These are phyloP conservation scores for Pseudoturritis turrita DNA, from an alignment of 345 rosid genomes.

Conservation along the genomic window DNA sequence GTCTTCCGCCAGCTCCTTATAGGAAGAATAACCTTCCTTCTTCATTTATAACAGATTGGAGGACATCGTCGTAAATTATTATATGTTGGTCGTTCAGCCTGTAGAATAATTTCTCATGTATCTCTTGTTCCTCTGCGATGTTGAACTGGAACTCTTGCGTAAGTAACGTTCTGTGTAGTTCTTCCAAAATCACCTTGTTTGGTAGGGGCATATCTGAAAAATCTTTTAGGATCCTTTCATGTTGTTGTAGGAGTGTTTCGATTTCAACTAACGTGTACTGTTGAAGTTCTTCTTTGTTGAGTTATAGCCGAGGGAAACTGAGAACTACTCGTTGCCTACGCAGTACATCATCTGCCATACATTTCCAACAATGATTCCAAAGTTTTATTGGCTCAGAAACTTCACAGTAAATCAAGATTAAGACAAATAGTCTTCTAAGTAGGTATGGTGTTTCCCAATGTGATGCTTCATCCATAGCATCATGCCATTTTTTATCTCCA, in stretches of 20 bases:
- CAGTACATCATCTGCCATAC: background rate
- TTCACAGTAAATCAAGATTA: background rate
- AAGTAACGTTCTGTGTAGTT: too few relatives aligned
- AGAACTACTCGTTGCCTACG: background rate
- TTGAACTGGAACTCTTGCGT: too few relatives aligned
- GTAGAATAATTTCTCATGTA: too few relatives aligned
- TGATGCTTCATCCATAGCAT: background rate
- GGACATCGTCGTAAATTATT: too few relatives aligned
- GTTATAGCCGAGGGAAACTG: background rate
- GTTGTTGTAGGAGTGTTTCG: background rate
- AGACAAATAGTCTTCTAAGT: background rate
- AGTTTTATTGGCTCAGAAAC: background rate
- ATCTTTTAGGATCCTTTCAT: background rate
- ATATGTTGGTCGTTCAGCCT: too few relatives aligned
- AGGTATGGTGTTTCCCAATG: too few relatives aligned
- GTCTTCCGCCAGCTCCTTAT: background rate
- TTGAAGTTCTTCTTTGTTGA: background rate
- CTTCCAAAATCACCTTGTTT: background rate
- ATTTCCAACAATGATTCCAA: background rate
- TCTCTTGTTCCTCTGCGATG: too few relatives aligned
- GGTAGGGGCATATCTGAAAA: background rate
- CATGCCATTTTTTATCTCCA: slow-evolving; percentile 2
- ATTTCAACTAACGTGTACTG: background rate
- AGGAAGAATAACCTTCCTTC: background rate
- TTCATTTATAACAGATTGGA: background rate